phyloP scores from a whole-genome alignment of 768 basidiomycete genomes.

The Udeniomyces megalosporus region DNA sequence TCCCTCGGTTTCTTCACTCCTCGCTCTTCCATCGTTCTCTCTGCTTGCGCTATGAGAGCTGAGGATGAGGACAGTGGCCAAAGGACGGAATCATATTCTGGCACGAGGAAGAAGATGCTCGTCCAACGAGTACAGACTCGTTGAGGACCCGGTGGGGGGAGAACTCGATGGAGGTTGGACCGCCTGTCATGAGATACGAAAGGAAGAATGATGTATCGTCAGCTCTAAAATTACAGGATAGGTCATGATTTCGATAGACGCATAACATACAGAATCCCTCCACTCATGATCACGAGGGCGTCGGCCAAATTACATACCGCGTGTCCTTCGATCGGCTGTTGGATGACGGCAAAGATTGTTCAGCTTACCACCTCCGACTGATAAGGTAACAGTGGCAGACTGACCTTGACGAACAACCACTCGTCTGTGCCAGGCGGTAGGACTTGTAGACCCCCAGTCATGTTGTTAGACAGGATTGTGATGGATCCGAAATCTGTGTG shows the following conservation, averaged over 20 bases:
- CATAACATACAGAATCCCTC: constrained; percentile 13
- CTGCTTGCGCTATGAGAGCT: no score
- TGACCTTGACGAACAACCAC: constrained; percentile 12
- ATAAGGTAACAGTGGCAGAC: no score
- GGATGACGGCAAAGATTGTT: background rate
- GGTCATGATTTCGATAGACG: no score
- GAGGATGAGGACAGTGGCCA: background rate
- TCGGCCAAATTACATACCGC: constrained; percentile 15
- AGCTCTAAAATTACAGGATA: no score
- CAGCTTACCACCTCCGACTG: no score
- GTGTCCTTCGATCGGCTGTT: constrained; percentile 3
- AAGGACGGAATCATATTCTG: background rate
- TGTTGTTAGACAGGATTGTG: constrained; percentile 13
- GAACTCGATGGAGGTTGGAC: constrained; percentile 14
- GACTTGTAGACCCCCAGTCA: constrained; percentile 14
- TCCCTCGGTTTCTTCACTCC: background rate
- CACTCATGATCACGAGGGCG: constrained; percentile 1
- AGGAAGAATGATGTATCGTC: background rate
- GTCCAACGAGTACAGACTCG: constrained; percentile 4
- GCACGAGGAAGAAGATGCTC: constrained; percentile 10
- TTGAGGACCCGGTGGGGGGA: constrained; percentile 8
- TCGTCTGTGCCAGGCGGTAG: constrained; percentile 9
- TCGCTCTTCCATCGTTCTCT: background rate
- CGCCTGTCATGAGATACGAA: background rate
- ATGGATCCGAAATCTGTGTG: constrained; percentile 16